Conservation (phyloP, 306 rosid genomes). For the Castanopsis chinensis region DNA sequence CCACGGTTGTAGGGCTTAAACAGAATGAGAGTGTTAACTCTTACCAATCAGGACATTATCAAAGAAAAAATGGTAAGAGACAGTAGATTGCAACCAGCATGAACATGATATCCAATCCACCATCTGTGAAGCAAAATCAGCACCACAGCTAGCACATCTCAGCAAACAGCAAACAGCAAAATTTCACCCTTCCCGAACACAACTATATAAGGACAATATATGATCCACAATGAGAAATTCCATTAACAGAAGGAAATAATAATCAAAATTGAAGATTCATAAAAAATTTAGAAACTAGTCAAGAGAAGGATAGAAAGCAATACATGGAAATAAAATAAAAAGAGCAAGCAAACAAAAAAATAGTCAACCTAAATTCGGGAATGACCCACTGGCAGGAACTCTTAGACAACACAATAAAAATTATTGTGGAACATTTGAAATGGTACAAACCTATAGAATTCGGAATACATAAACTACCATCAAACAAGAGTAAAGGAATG, state of each 20-base stretch:
- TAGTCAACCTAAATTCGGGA: not conserved
- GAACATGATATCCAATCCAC: slow-evolving; percentile 35
- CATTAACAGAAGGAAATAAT: not conserved
- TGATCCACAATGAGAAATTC: slow-evolving; percentile 27
- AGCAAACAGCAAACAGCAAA: slow-evolving; percentile 51
- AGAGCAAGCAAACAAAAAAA: not conserved
- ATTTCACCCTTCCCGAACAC: slow-evolving; percentile 39
- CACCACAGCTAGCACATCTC: slow-evolving; percentile 47
- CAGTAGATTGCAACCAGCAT: slow-evolving; percentile 38
- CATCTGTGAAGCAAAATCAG: slow-evolving; percentile 30
- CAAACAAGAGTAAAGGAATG: slow-evolving; percentile 28
- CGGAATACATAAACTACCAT: slow-evolving; percentile 33
- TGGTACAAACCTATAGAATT: slow-evolving; percentile 11
- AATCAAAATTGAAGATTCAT: slow-evolving; percentile 20
- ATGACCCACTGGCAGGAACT: slow-evolving; percentile 5
- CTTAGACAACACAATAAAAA: slow-evolving; percentile 11
- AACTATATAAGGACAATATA: slow-evolving; percentile 41
- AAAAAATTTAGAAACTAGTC: not conserved
- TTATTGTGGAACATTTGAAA: slow-evolving; percentile 16
- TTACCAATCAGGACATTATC: slow-evolving; percentile 40
- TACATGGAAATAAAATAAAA: not conserved
- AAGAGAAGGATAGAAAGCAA: not conserved
- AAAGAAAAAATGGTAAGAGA: slow-evolving; percentile 30
- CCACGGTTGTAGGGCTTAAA: slow-evolving; percentile 19
- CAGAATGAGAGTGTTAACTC: slow-evolving; percentile 26